These are phyloP conservation scores for Fimicolochytrium jonesii DNA, from an alignment of 192 early-diverging fungal species.

Conservation along the genomic window DNA sequence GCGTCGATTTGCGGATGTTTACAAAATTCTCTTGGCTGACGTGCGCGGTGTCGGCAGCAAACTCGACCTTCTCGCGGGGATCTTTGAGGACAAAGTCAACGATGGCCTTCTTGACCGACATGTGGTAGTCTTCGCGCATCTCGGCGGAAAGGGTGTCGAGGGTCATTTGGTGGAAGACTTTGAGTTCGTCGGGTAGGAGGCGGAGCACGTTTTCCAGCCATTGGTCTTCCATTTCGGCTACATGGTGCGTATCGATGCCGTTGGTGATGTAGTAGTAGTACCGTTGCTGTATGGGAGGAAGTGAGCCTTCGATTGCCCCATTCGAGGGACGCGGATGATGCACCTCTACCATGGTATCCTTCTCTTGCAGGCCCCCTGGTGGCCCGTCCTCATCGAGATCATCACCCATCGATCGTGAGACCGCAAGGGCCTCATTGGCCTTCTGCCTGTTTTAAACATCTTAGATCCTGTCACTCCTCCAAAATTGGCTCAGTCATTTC, in stretches of 20 bases:
- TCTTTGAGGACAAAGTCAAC: conserved; percentile 66
- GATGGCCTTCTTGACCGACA: conserved; percentile 65
- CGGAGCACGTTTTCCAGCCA: conserved; percentile 55
- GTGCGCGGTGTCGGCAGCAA: conserved; percentile 4
- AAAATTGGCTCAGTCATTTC: neutral
- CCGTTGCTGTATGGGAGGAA: conserved; percentile 43
- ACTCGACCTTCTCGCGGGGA: conserved; percentile 49
- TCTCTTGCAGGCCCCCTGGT: conserved; percentile 26
- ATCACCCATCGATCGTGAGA: conserved; percentile 4
- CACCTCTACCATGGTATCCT: conserved; percentile 37
- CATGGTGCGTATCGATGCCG: conserved; percentile 59
- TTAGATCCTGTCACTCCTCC: neutral
- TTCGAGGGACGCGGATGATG: neutral
- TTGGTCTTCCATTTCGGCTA: conserved; percentile 58
- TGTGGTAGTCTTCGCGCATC: conserved; percentile 64
- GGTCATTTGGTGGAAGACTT: conserved; percentile 34
- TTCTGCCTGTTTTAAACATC: conserved; percentile 44
- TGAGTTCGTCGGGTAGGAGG: conserved; percentile 44
- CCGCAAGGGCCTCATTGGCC: conserved; percentile 16
- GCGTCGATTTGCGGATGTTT: conserved; percentile 43
- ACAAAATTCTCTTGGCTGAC: conserved; percentile 37
- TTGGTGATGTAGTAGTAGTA: conserved; percentile 67
- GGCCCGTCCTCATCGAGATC: conserved; percentile 1
- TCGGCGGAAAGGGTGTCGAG: conserved; percentile 43
- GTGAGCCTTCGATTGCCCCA: neutral